Percentiles rank a stretch among this genome's conserved stretches.
Evolutionary conservation across 2,329 filamentous ascomycete species (phyloP).

Genomic region (Bipolaris oryzae): DNA sequence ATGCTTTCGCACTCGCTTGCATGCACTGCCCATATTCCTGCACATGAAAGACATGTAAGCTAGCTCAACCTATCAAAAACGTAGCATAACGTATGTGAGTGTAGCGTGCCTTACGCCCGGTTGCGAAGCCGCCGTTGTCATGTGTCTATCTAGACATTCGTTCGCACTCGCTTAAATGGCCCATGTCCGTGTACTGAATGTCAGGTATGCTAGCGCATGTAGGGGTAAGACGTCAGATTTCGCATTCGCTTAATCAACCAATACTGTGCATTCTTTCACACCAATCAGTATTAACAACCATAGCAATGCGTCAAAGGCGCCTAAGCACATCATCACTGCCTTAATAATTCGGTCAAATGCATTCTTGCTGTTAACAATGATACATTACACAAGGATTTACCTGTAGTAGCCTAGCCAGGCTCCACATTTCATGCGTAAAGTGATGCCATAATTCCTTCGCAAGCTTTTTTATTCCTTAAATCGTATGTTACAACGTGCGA

Average conservation of each 20-base stretch:
- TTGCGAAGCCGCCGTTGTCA: neutral
- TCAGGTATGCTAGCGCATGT: neutral
- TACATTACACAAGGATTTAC: slow-evolving; percentile 13
- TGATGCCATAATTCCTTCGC: slow-evolving; percentile 13
- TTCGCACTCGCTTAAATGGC: slow-evolving; percentile 1
- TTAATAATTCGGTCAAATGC: neutral
- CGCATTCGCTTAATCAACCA: slow-evolving; percentile 12
- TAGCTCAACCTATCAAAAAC: too few species aligned
- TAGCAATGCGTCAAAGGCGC: too few species aligned
- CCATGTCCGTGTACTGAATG: neutral
- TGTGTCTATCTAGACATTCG: neutral
- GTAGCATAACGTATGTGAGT: too few species aligned
- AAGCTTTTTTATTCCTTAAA: slow-evolving; percentile 19
- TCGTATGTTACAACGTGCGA: slow-evolving; percentile 21
- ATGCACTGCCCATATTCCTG: too few species aligned
- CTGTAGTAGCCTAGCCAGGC: slow-evolving; percentile 8
- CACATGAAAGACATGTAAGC: too few species aligned
- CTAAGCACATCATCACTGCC: neutral
- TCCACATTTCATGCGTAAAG: slow-evolving; percentile 8
- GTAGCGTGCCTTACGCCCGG: too few species aligned
- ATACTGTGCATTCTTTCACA: neutral
- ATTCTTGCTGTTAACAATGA: slow-evolving; percentile 12
- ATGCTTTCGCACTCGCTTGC: too few species aligned
- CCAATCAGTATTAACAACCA: neutral
- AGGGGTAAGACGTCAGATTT: slow-evolving; percentile 3